Conservation (phyloP, 148 eudicot species). For the Talinum fruticosum region DNA sequence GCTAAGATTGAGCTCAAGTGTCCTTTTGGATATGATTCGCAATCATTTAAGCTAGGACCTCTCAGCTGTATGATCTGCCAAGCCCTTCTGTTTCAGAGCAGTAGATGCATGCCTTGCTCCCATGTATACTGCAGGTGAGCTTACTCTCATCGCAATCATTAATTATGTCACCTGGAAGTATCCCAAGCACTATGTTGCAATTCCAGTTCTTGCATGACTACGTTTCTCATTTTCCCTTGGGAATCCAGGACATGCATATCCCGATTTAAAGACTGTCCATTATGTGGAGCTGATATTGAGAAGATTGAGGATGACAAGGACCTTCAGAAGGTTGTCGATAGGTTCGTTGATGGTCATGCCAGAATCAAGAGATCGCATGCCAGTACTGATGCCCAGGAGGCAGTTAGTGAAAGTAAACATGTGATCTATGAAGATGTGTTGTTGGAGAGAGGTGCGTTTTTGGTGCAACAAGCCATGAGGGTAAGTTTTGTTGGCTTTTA, state of each 20-base stretch:
- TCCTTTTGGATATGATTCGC: constrained; percentile 95
- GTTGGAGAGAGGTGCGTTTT: constrained; percentile 83
- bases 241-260: constrained; percentile 72
- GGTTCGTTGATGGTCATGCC: constrained; percentile 95
- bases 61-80: constrained; percentile 89
- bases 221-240: constrained; percentile 13
- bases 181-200: neutral
- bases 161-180: neutral
- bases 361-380: constrained; percentile 81
- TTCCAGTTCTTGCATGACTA: constrained; percentile 3
- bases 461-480: constrained; percentile 99
- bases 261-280: constrained; percentile 87
- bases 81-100: constrained; percentile 85
- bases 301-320: constrained; percentile 69
- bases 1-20: constrained; percentile 58
- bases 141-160: constrained; percentile 12
- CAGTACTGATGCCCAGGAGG: constrained; percentile 46
- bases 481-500: constrained; percentile 38
- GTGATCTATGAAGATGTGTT: constrained; percentile 97
- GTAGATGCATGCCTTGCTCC: constrained; percentile 88
- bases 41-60: constrained; percentile 86
- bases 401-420: constrained; percentile 52
- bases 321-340: constrained; percentile 88
- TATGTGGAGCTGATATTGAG: constrained; percentile 97
- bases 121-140: constrained; percentile 93